These are phyloP conservation scores for Ceratocystis cubensis DNA, from an alignment of 2,329 filamentous ascomycete species.

Conservation along the genomic window DNA sequence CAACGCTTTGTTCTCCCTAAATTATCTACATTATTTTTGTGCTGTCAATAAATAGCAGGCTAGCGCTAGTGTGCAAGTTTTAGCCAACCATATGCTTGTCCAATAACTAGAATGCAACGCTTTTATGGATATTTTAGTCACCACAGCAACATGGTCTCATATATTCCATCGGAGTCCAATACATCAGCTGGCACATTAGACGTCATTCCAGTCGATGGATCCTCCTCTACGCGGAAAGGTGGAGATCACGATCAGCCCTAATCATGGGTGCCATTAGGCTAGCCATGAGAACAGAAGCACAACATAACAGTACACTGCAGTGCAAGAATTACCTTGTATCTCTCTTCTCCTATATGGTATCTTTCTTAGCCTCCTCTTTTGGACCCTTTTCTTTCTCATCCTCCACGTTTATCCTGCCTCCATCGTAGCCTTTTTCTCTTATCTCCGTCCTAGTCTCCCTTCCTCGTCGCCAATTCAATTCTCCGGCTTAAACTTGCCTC, in stretches of 20 bases:
- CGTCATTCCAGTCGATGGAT: neutral
- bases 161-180: neutral
- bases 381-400: neutral
- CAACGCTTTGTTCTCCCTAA: neutral
- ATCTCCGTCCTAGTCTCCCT: neutral
- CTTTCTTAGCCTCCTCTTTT: neutral
- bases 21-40: neutral
- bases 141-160: constrained; percentile 7
- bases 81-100: neutral
- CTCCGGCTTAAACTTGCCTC: constrained; percentile 48
- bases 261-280: neutral
- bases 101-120: neutral
- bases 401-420: constrained; percentile 35
- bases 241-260: neutral
- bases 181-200: neutral
- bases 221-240: neutral
- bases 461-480: constrained; percentile 29
- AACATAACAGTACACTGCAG: no score
- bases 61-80: neutral
- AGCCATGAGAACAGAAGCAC: no score
- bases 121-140: neutral
- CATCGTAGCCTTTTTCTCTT: neutral
- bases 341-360: neutral
- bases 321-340: neutral
- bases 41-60: constrained; percentile 11